These are phyloP conservation scores for Podospora bellae-mahoneyi DNA, from an alignment of 495 filamentous ascomycete species.

Conservation along the genomic window DNA sequence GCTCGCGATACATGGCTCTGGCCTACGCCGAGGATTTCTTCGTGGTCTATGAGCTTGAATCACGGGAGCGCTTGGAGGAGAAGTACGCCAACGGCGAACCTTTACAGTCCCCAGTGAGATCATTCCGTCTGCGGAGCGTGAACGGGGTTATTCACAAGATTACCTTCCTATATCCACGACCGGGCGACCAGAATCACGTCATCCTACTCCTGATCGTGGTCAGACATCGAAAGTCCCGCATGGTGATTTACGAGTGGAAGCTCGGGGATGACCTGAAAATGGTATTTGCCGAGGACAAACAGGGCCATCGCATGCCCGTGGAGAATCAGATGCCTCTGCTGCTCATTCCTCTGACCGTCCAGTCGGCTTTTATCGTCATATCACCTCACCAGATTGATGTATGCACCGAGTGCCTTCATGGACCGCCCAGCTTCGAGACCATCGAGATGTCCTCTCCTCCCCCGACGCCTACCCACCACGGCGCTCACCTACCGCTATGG, in stretches of 20 bases:
- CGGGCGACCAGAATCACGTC: conserved; percentile 62
- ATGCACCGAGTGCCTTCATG: conserved; percentile 56
- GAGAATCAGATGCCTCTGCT: conserved; percentile 63
- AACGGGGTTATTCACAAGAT: conserved; percentile 77
- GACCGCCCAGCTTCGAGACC: conserved; percentile 42
- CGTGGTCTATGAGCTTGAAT: conserved; percentile 59
- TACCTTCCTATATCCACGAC: conserved; percentile 76
- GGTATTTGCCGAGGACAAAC: conserved; percentile 40
- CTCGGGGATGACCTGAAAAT: conserved; percentile 36
- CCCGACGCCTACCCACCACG: conserved; percentile 40
- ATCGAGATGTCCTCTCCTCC: conserved; percentile 32
- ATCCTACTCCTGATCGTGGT: conserved; percentile 72
- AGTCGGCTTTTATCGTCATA: conserved; percentile 62
- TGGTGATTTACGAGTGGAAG: conserved; percentile 76
- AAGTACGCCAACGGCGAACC: conserved; percentile 35
- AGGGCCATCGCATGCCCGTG: conserved; percentile 50
- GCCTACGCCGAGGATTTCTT: conserved; percentile 44
- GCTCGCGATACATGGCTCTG: conserved; percentile 48
- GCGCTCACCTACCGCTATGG: conserved; percentile 45
- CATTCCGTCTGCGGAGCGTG: conserved; percentile 56
- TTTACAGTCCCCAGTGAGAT: conserved; percentile 41
- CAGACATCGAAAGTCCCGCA: conserved; percentile 55
- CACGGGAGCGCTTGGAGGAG: conserved; percentile 44
- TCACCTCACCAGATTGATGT: conserved; percentile 56
- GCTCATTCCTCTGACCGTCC: conserved; percentile 63